phyloP scores from a whole-genome alignment of 2,329 filamentous ascomycete genomes.

The Ceratocystis huliohia region DNA sequence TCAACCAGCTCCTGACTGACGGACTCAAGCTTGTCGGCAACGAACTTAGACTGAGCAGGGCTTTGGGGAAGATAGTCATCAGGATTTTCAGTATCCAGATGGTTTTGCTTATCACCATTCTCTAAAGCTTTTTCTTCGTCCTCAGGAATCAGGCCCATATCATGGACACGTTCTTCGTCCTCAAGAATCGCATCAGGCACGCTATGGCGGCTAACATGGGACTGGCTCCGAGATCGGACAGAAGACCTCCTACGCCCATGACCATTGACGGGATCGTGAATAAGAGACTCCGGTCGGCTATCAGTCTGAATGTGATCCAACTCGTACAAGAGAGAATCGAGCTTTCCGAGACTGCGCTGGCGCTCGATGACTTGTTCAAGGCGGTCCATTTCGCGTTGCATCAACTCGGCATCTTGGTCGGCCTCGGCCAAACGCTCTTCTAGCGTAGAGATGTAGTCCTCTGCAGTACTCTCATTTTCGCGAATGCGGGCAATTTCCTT shows the following conservation, averaged over 20 bases:
- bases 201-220: slow-evolving; percentile 32
- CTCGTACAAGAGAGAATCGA: slow-evolving; percentile 85
- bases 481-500: slow-evolving; percentile 81
- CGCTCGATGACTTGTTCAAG: slow-evolving; percentile 91
- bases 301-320: slow-evolving; percentile 53
- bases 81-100: slow-evolving; percentile 15
- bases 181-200: slow-evolving; percentile 46
- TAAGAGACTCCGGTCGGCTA: slow-evolving; percentile 26
- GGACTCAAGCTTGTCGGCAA: slow-evolving; percentile 82
- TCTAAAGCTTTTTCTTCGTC: slow-evolving; percentile 22
- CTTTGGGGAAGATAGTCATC: slow-evolving; percentile 44
- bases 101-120: slow-evolving; percentile 11
- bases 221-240: slow-evolving; percentile 27
- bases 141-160: slow-evolving; percentile 24
- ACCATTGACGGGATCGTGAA: slow-evolving; percentile 13
- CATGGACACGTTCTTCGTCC: slow-evolving; percentile 34
- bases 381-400: slow-evolving; percentile 92
- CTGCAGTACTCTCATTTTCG: slow-evolving; percentile 78
- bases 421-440: slow-evolving; percentile 92
- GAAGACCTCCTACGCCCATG: slow-evolving; percentile 30
- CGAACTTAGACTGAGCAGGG: slow-evolving; percentile 69
- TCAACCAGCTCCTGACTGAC: slow-evolving; percentile 87
- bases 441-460: slow-evolving; percentile 94
- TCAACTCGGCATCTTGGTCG: slow-evolving; percentile 88
- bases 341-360: slow-evolving; percentile 84